A percentile compares a stretch with the other conserved stretches of the same genome.
phyloP scores from a whole-genome alignment of 2,329 filamentous ascomycete genomes.

The Mycocentrospora acerina region DNA sequence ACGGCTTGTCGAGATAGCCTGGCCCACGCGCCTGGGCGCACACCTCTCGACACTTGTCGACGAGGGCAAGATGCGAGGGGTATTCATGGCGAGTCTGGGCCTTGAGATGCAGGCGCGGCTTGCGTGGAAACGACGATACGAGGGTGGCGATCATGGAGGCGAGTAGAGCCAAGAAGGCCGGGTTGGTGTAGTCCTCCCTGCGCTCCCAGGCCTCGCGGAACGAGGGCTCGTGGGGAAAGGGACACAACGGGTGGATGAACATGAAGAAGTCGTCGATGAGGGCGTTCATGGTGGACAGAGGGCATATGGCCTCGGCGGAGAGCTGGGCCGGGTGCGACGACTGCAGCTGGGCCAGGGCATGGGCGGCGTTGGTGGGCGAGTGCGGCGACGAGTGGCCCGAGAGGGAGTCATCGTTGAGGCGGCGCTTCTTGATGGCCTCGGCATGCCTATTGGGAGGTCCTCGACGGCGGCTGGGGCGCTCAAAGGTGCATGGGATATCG shows the following conservation, averaged over 20 bases:
- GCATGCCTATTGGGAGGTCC: slow-evolving; percentile 68
- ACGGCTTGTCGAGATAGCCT: slow-evolving; percentile 55
- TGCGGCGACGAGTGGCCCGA: slow-evolving; percentile 49
- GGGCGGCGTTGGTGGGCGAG: slow-evolving; percentile 56
- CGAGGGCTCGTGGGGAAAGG: slow-evolving; percentile 77
- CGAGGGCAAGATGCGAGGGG: slow-evolving; percentile 67
- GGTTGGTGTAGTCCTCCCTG: slow-evolving; percentile 66
- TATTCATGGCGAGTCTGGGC: slow-evolving; percentile 66
- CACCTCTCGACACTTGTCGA: slow-evolving; percentile 70
- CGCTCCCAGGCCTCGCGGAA: slow-evolving; percentile 69
- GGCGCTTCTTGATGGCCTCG: slow-evolving; percentile 65
- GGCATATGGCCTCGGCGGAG: slow-evolving; percentile 69
- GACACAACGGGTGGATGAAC: slow-evolving; percentile 74
- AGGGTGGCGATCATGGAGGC: slow-evolving; percentile 73
- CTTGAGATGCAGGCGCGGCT: slow-evolving; percentile 69
- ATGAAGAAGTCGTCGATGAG: slow-evolving; percentile 82
- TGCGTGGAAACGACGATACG: slow-evolving; percentile 75
- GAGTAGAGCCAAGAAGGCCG: slow-evolving; percentile 68
- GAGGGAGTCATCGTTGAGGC: slow-evolving; percentile 48
- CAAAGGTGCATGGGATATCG: slow-evolving; percentile 68
- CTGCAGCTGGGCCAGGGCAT: slow-evolving; percentile 54
- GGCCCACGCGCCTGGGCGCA: slow-evolving; percentile 67
- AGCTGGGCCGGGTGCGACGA: slow-evolving; percentile 48
- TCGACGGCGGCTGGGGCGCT: slow-evolving; percentile 62
- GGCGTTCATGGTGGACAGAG: slow-evolving; percentile 66